phyloP scores from a whole-genome alignment of 768 basidiomycete genomes.

The Chalciporus piperatus region DNA sequence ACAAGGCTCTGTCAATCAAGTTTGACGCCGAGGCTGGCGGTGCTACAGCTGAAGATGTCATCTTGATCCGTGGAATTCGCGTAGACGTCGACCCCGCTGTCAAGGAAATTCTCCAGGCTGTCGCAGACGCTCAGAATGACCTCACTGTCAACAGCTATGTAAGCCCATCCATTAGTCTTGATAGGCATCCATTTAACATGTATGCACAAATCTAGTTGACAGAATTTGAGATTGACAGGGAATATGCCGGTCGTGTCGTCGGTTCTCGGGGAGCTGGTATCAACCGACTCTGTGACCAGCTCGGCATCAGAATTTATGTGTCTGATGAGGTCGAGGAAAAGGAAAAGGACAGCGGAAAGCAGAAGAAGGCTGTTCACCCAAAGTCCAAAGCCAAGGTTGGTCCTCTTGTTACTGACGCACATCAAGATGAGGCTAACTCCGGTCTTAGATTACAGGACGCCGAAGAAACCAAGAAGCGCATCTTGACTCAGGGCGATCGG shows the following conservation, averaged over 20 bases:
- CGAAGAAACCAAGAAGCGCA: slow-evolving; percentile 91
- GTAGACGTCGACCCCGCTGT: slow-evolving; percentile 85
- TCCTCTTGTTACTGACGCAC: background rate
- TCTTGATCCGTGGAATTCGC: slow-evolving; percentile 81
- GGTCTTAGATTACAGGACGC: slow-evolving; percentile 81
- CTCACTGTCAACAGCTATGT: slow-evolving; percentile 90
- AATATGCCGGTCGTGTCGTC: slow-evolving; percentile 91
- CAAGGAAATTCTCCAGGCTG: slow-evolving; percentile 76
- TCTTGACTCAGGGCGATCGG: slow-evolving; percentile 80
- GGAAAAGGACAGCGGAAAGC: slow-evolving; percentile 63
- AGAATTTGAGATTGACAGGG: slow-evolving; percentile 87
- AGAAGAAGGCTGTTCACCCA: slow-evolving; percentile 57
- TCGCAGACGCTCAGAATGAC: too few relatives aligned
- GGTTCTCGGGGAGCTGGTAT: slow-evolving; percentile 78
- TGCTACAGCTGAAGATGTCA: slow-evolving; percentile 61
- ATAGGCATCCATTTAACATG: background rate
- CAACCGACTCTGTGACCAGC: slow-evolving; percentile 87
- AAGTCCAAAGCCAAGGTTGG: slow-evolving; percentile 79
- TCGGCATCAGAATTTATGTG: slow-evolving; percentile 92
- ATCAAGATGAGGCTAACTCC: slow-evolving; percentile 5
- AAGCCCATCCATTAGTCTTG: slow-evolving; percentile 28
- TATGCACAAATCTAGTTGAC: slow-evolving; percentile 46
- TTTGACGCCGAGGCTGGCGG: slow-evolving; percentile 71
- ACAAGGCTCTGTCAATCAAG: slow-evolving; percentile 83
- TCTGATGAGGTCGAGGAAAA: slow-evolving; percentile 75